A percentile compares a stretch with the other conserved stretches of the same genome.
Evolutionary conservation across 805 yeast genomes (phyloP).

Genomic region (Lachancea lanzarotensis): DNA sequence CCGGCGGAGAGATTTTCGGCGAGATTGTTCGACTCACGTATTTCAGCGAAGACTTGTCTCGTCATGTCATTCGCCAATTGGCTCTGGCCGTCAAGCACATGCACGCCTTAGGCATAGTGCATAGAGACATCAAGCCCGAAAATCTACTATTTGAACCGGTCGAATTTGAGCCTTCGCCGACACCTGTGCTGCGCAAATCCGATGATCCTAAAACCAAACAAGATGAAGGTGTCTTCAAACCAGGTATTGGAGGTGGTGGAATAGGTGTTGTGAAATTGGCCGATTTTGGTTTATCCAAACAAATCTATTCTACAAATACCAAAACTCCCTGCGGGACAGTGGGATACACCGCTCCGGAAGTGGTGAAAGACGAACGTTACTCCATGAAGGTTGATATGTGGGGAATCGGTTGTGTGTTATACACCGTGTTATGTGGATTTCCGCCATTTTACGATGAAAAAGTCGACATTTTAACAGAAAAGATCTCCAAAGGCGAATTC

Average conservation of each 20-base stretch:
- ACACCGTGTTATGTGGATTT: constrained; percentile 90
- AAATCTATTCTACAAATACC: constrained; percentile 79
- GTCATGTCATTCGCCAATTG: constrained; percentile 59
- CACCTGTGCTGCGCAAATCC: constrained; percentile 43
- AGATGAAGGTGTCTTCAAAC: constrained; percentile 82
- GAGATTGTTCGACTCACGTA: constrained; percentile 63
- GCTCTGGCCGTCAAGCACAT: constrained; percentile 59
- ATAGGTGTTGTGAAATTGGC: constrained; percentile 87
- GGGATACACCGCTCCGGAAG: constrained; percentile 97
- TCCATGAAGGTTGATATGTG: constrained; percentile 97
- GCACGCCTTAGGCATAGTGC: constrained; percentile 74
- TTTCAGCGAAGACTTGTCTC: constrained; percentile 55
- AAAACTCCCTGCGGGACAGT: constrained; percentile 99
- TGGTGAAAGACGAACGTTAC: constrained; percentile 87
- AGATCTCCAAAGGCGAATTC: constrained; percentile 65
- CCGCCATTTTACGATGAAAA: constrained; percentile 87
- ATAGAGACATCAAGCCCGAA: constrained; percentile 79
- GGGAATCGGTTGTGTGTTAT: constrained; percentile 95
- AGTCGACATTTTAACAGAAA: constrained; percentile 60
- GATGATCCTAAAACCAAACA: constrained; percentile 63
- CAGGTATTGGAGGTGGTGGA: constrained; percentile 86
- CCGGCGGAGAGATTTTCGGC: constrained; percentile 72
- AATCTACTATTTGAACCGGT: constrained; percentile 62
- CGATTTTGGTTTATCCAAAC: constrained; percentile 91
- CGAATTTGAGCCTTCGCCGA: constrained; percentile 39